Evolutionary conservation across 176 grass and related monocot genomes (phyloP), one percentile per base, ranked within the genome.

Genomic region (Carex parvula): DNA sequence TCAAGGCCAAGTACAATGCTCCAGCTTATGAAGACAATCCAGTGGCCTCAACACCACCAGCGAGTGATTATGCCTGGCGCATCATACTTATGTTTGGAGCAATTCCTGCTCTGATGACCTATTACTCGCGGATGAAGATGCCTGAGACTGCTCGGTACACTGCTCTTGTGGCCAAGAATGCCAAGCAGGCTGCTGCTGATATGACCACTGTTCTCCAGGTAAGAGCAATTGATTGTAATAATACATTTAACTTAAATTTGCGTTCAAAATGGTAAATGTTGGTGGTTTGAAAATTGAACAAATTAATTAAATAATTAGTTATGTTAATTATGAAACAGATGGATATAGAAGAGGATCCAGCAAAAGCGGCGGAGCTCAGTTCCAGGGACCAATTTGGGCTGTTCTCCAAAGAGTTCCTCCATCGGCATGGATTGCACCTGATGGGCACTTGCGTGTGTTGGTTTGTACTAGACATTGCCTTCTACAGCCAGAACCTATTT

Each of bases 71-170:
- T 24, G 88, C 66, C 2, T 90, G 92, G 92, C 86, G 88, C 20
- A 81, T 94, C 67, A 48, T 94, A 10, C 88, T 94, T 5, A 94
- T 94, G 84, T 83, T 92, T 21, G 88, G 92, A 1, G 92, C 88
- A 54, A 3, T 94, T 42, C 92, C 92, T 4, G 90, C 92, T 3
- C 15, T 82, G 3, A 65, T 94, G 80, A 94, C 92, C 10, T 94
- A 90, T 79, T 94, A 94, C 57, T 94, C 80, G 92, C 85, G 89
- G 0, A 90, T 86, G 92, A 86, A 91, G 87, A 94, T 94, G 92
- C 89, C 89, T 0, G 92, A 94, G 85, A 94, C 87, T 16, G 89
- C 92, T 53, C 82, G 89, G 0, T 94, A 94, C 82, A 94, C 89
- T 0, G 89, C 89, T 60, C 92, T 94, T 1, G 82, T 94, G 0